Base-by-base conservation (phyloP, 345 rosid genomes). In the Eucalyptus marginata region DNA sequence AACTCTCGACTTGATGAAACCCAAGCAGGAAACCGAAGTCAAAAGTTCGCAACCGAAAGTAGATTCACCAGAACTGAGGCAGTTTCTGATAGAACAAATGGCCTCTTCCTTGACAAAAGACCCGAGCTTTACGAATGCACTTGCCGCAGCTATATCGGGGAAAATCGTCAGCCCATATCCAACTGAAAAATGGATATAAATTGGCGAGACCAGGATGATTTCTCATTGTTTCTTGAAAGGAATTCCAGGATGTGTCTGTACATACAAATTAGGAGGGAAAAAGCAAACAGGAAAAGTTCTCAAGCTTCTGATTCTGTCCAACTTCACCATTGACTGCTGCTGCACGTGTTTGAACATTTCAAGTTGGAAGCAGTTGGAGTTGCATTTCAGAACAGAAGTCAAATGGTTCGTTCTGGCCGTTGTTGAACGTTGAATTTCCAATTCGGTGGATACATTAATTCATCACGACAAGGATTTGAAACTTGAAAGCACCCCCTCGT, bases 121-220 rank as follows among this genome's bases (percentile, higher is more conserved):
- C 89, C 98, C 98, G 85, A 94, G 93, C 88, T 96, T 98, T 88
- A 96, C 99, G 20, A 93, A 97, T 59, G 99, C 99, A 33, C 89
- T 97, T 46, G 98, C 97, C 3, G 97, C 98, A 13, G 99, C 99
- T 64, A 94, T 96, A 81, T 93, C 98, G 10, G 99, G 98, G 18
- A 96, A 90, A 89, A 90, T 94, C 90, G 90, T 92, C 71, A 92
- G 92, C 86, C 93, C 91, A 87, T 93, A 89, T 86, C 91, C 76
- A 31, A 44, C 80, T 10, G 44, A 88, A 49, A 50, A 43, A 88
- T 54, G 87, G 36, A 33, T 24, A 49, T 80, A 49, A 33, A 52
- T 46, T 43, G 56, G 36, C 31, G 56, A 66, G 50, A 29, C 58
- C 7, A 27, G 44, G 59, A 29, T 50, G 36, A 86, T n/a, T 50